phyloP scores from a whole-genome alignment of 2,329 filamentous ascomycete species.

The Ascochyta lentis region DNA sequence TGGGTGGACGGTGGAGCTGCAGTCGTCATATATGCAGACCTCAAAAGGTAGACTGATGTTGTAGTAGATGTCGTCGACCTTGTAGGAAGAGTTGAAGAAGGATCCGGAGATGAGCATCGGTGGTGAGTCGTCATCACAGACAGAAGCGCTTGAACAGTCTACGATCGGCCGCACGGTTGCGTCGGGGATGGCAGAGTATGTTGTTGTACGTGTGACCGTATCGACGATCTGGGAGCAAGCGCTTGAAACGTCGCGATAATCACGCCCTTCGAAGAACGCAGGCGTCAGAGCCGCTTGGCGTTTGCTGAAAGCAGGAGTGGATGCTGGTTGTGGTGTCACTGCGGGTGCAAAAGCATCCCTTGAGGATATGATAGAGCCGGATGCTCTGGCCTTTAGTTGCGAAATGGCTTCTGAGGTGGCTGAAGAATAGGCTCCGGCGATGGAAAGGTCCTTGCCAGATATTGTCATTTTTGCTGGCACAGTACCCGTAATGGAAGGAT shows the following conservation, averaged over 20 bases:
- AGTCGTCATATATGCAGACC: constrained; percentile 6
- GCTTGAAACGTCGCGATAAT: not conserved
- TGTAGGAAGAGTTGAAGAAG: not conserved
- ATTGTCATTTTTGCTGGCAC: not conserved
- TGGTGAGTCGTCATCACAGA: not conserved
- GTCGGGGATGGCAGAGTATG: not conserved
- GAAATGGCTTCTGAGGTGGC: not conserved
- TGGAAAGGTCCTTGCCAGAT: not conserved
- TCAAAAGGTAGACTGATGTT: not conserved
- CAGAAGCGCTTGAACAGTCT: not conserved
- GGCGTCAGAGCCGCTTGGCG: not conserved
- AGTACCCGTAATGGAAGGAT: not conserved
- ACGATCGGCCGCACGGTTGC: not conserved
- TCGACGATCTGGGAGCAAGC: not conserved
- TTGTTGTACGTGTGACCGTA: not conserved
- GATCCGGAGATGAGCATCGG: not conserved
- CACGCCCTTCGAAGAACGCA: not conserved
- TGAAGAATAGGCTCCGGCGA: not conserved
- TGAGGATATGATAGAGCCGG: not conserved
- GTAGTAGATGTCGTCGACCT: constrained; percentile 2
- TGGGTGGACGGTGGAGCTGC: not conserved
- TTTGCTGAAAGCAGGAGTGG: not conserved
- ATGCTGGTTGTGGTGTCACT: not conserved
- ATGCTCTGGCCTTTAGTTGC: not conserved
- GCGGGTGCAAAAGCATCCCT: not conserved